Conservation (phyloP, 2,329 filamentous ascomycete genomes). For the Nigrograna mackinnonii region DNA sequence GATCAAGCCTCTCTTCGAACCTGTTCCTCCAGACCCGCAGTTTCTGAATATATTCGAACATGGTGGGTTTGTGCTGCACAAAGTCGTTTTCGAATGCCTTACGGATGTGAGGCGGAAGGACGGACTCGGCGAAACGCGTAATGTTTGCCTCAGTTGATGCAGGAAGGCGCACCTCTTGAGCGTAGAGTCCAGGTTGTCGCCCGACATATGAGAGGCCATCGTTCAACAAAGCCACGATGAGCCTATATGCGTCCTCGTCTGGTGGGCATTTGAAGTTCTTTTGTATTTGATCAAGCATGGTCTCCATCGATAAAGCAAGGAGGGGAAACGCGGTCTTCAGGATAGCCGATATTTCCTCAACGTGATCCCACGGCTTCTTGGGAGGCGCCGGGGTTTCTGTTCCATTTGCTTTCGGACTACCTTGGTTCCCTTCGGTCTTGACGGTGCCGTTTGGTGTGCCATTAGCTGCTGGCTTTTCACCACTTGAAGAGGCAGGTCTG, state of each 20-base stretch:
- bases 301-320: conserved; percentile 96
- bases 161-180: conserved; percentile 88
- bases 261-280: conserved; percentile 99
- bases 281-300: conserved; percentile 98
- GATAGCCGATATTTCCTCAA: conserved; percentile 91
- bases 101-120: conserved; percentile 90
- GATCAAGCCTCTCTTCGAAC: conserved; percentile 96
- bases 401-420: conserved; percentile 28
- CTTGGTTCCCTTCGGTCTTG: conserved; percentile 42
- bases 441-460: conserved; percentile 40
- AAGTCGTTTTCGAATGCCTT: conserved; percentile 98
- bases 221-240: conserved; percentile 97
- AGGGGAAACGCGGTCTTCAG: conserved; percentile 97
- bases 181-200: conserved; percentile 82
- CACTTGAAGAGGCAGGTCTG: conserved; percentile 34
- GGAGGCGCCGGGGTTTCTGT: conserved; percentile 28
- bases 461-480: conserved; percentile 58
- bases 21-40: conserved; percentile 94
- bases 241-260: conserved; percentile 94
- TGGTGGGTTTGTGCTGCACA: conserved; percentile 90
- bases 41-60: conserved; percentile 98
- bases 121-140: conserved; percentile 92
- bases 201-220: conserved; percentile 93
- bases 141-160: conserved; percentile 93
- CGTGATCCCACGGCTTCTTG: conserved; percentile 93